Base-by-base conservation (phyloP, 2,329 filamentous ascomycete genomes). In the Tolypocladium ovalisporum region DNA sequence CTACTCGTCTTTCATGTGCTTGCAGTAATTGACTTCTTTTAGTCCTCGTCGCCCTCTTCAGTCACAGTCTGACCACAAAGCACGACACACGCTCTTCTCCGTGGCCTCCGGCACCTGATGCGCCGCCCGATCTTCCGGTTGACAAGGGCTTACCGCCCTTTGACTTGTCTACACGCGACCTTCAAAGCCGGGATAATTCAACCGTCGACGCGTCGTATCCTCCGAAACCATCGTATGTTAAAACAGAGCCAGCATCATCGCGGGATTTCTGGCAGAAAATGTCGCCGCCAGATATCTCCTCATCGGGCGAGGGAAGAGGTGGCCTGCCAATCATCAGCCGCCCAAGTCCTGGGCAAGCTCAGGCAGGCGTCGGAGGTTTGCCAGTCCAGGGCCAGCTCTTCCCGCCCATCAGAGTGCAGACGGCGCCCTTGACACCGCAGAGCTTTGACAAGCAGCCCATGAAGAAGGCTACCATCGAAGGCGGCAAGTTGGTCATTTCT, bases 401-500 rank as follows among this genome's bases (percentile, higher is more conserved):
- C 55, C 74, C 75, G 27, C 72, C 76, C 1, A 67, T 69, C n/a
- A 73, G 70, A 54, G 61, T 68, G 10, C 63, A 66, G 56, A 62
- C 66, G 32, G 60, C 65, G 17, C 61, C 67, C 52, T 59, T 53
- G 57, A 63, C 49, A 56, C 59, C 54, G 39, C 58, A 54, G 58
- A 52, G 24, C 9, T 15, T 47, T 58, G 58, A 63, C 34, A 59
- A 52, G 56, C 55, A 60, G 60, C 54, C 60, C 19, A 57, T 61
- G 4, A 73, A 70, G 57, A 69, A 65, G 56, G 58, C 63, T 36
- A 62, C 34, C 12, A 57, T 54, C 24, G 66, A 71, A 32, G 66
- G 65, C 7, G 72, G 71, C 9, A 80, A 75, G 57, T 61, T 78
- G 22, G 64, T 65, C 5, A 83, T 83, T 37, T 82, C 80, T 13